These are phyloP conservation scores for Aphanocladium album DNA, from an alignment of 2,329 filamentous ascomycete genomes.

Conservation along the genomic window DNA sequence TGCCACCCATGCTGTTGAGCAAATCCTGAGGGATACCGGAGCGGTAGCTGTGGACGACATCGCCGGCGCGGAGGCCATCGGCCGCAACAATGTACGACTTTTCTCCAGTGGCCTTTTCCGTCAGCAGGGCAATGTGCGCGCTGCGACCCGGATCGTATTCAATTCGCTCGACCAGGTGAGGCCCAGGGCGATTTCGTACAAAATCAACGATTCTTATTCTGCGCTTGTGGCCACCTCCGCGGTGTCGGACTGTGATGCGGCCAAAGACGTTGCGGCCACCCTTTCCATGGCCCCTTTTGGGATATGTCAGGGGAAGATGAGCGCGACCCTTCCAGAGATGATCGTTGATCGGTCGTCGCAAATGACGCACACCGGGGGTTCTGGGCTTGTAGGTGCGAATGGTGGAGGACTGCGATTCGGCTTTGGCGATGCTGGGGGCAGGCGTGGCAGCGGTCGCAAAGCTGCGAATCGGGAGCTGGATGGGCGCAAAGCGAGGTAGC, in stretches of 20 bases:
- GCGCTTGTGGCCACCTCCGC: constrained; percentile 86
- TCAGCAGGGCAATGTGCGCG: constrained; percentile 86
- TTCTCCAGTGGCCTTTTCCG: constrained; percentile 64
- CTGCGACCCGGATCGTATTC: constrained; percentile 93
- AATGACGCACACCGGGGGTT: constrained; percentile 86
- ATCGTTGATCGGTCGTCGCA: constrained; percentile 89
- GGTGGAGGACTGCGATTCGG: constrained; percentile 34
- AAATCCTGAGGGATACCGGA: constrained; percentile 82
- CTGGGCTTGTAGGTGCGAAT: constrained; percentile 88
- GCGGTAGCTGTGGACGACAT: constrained; percentile 87
- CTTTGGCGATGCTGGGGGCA: constrained; percentile 18
- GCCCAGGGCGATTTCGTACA: constrained; percentile 68
- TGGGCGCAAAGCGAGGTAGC: constrained; percentile 7
- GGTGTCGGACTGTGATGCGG: constrained; percentile 81
- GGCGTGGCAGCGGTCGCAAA: constrained; percentile 3
- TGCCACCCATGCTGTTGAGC: constrained; percentile 85
- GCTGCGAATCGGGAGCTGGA: constrained; percentile 4
- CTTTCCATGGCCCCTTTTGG: constrained; percentile 88
- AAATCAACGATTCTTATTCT: constrained; percentile 93
- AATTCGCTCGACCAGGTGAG: constrained; percentile 86
- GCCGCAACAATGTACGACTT: constrained; percentile 94
- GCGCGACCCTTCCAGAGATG: constrained; percentile 95
- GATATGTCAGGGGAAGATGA: constrained; percentile 74
- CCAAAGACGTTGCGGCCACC: constrained; percentile 89
- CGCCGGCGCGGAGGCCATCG: constrained; percentile 87